Evolutionary conservation across 2,329 filamentous ascomycete species (phyloP).

Genomic region (Botrytis tulipae): DNA sequence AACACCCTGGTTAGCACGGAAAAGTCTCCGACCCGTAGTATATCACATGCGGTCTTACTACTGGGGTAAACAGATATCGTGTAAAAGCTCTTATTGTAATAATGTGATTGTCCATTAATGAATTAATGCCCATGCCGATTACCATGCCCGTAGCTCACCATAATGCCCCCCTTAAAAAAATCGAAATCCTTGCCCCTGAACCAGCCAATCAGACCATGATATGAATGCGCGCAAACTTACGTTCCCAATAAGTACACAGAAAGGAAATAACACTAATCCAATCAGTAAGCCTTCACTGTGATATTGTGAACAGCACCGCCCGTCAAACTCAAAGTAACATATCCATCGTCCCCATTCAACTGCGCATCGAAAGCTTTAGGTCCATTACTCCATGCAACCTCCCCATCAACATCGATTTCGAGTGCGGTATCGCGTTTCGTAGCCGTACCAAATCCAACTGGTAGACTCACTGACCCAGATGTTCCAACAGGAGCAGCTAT

Average conservation of each 20-base stretch:
- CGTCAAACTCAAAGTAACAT: slow-evolving; percentile 16
- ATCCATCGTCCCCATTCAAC: slow-evolving; percentile 7
- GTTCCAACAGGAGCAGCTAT: slow-evolving; percentile 38
- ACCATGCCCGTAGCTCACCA: neutral
- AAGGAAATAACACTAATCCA: neutral
- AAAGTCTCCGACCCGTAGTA: too few relatives aligned
- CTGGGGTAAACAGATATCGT: neutral
- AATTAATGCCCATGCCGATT: neutral
- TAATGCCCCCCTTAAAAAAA: neutral
- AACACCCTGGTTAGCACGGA: neutral
- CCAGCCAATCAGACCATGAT: too few relatives aligned
- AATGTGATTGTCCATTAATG: neutral
- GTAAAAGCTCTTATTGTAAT: neutral
- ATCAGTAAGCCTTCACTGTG: neutral
- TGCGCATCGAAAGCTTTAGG: neutral
- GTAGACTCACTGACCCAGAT: slow-evolving; percentile 31
- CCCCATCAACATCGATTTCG: slow-evolving; percentile 27
- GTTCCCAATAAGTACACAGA: neutral
- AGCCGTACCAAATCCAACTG: slow-evolving; percentile 22
- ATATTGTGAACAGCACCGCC: slow-evolving; percentile 11
- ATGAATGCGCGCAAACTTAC: neutral
- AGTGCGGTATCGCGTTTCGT: neutral
- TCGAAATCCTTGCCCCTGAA: too few relatives aligned
- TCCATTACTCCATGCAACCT: slow-evolving; percentile 18
- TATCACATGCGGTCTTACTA: neutral